Evolutionary conservation across 139 green algal genomes (phyloP).

Genomic region (Chlamydomonas asymmetrica): DNA sequence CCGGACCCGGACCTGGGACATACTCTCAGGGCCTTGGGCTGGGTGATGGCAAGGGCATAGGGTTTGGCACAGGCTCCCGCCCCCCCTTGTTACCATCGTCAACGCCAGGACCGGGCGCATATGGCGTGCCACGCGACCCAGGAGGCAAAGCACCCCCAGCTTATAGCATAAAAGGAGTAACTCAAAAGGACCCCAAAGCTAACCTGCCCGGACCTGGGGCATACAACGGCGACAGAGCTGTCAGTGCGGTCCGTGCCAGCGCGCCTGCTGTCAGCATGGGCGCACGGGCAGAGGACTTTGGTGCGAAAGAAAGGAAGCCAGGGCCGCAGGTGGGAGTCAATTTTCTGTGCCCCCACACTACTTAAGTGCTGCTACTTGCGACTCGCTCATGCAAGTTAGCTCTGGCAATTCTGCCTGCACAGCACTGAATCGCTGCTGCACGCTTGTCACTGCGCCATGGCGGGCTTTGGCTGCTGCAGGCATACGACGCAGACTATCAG

Average conservation of each 20-base stretch:
- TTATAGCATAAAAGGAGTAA: neutral
- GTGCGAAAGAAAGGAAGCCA: neutral
- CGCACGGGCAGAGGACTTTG: neutral
- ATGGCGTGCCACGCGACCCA: neutral
- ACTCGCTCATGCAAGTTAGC: too few relatives aligned
- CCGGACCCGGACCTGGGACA: slow-evolving; percentile 14
- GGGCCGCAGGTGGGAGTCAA: too few relatives aligned
- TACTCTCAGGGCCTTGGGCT: slow-evolving; percentile 2
- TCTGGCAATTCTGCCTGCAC: too few relatives aligned
- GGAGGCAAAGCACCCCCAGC: neutral
- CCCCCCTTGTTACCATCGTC: neutral
- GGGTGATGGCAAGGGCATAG: slow-evolving; percentile 1
- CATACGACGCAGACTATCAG: neutral
- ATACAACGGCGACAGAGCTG: neutral
- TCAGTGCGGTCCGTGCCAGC: neutral
- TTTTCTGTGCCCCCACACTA: too few relatives aligned
- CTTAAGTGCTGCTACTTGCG: too few relatives aligned
- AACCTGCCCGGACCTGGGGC: slow-evolving; percentile 15
- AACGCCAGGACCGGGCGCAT: slow-evolving; percentile 14
- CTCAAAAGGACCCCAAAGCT: neutral
- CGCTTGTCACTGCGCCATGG: too few relatives aligned
- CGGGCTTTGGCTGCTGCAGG: too few relatives aligned
- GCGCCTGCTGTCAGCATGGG: neutral
- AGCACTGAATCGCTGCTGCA: too few relatives aligned
- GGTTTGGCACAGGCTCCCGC: slow-evolving; percentile 18